Conservation (phyloP, 202 grass and related monocot species). For the Zizania palustris region DNA sequence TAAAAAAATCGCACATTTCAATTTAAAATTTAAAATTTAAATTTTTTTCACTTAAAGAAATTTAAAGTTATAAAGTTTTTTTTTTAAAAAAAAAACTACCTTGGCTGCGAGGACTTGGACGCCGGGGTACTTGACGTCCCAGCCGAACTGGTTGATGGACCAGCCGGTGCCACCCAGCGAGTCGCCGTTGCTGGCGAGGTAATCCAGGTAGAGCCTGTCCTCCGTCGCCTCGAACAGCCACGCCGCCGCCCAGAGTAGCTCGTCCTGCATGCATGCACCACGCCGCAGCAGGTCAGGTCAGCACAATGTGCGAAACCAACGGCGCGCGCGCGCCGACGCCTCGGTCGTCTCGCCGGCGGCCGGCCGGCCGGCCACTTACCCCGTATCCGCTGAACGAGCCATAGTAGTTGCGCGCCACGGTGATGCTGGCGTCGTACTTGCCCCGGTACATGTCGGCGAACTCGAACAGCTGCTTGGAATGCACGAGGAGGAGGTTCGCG, state of each 20-base stretch:
- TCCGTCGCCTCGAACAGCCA: constrained; percentile 83
- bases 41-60: no score
- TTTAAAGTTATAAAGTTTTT: no score
- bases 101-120: constrained; percentile 82
- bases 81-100: no score
- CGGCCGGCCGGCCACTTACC: constrained; percentile 36
- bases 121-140: constrained; percentile 95
- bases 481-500: constrained; percentile 68
- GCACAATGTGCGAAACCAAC: background rate
- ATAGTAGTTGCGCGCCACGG: constrained; percentile 73
- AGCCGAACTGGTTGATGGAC: constrained; percentile 81
- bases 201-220: constrained; percentile 72
- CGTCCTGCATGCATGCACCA: constrained; percentile 59
- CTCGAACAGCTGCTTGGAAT: constrained; percentile 83
- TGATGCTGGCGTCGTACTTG: constrained; percentile 85
- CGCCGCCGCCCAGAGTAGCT: constrained; percentile 88
- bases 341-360: background rate
- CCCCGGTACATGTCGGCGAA: constrained; percentile 90
- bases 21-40: no score
- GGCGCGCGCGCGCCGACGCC: background rate
- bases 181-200: constrained; percentile 66
- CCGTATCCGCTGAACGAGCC: constrained; percentile 84
- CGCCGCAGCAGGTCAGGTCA: background rate
- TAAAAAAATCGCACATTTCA: no score
- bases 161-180: constrained; percentile 76